A percentile compares a stretch with the other conserved stretches of the same genome.
phyloP scores from a whole-genome alignment of 2,329 filamentous ascomycete genomes.

The Trichoderma gracile region DNA sequence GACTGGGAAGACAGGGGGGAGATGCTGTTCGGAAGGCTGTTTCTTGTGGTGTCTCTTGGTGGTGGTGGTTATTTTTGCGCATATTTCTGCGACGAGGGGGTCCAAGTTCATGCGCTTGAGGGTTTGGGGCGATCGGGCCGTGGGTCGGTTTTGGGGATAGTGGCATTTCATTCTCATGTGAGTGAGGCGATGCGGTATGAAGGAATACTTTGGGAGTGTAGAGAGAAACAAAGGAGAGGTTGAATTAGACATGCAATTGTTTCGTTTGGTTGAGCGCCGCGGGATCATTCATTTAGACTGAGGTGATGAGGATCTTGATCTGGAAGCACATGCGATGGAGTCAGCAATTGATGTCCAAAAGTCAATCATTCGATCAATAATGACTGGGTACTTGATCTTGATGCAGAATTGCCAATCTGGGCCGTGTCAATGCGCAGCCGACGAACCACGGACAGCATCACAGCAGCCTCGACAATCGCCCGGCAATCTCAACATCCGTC shows the following conservation, averaged over 20 bases:
- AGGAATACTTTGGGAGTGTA: not conserved
- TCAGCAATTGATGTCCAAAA: not conserved
- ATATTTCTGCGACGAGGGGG: constrained; percentile 20
- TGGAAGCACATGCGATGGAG: too few species aligned
- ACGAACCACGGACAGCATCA: too few species aligned
- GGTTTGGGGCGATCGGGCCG: constrained; percentile 19
- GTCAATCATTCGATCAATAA: not conserved
- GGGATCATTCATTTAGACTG: not conserved
- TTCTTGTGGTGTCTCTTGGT: too few species aligned
- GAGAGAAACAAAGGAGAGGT: not conserved
- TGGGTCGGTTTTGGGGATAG: constrained; percentile 11
- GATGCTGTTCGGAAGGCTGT: not conserved
- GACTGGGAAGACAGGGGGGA: not conserved
- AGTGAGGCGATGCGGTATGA: not conserved
- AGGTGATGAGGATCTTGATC: too few species aligned
- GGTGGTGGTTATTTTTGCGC: not conserved
- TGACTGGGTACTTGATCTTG: not conserved
- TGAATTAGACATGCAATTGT: not conserved
- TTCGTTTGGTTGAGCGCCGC: not conserved
- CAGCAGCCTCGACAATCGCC: not conserved
- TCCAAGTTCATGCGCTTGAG: constrained; percentile 13
- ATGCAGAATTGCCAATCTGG: constrained; percentile 9
- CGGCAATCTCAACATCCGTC: not conserved
- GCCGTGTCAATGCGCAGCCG: constrained; percentile 7
- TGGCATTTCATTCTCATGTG: not conserved